Evolutionary conservation across 352 stramenopile species (phyloP).

Genomic region (Phytopythium ostracodes): DNA sequence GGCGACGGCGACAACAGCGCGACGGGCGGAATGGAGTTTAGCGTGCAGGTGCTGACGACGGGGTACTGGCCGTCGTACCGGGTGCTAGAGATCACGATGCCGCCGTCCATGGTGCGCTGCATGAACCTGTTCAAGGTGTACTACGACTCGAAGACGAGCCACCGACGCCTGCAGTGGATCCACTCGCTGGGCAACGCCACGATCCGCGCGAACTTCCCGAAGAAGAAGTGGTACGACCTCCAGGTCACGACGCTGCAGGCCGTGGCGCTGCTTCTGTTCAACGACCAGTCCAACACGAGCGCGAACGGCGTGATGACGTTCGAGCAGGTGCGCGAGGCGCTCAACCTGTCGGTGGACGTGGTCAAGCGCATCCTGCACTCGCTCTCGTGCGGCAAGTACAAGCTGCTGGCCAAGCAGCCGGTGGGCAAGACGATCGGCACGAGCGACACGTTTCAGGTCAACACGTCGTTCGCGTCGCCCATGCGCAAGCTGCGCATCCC

Average conservation of each 20-base stretch:
- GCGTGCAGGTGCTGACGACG: constrained; percentile 97
- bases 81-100: constrained; percentile 94
- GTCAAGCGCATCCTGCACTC: constrained; percentile 98
- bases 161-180: constrained; percentile 96
- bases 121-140: constrained; percentile 97
- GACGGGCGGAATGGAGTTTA: constrained; percentile 89
- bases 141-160: constrained; percentile 91
- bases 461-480: constrained; percentile 92
- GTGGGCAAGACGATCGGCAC: constrained; percentile 93
- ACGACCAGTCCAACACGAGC: constrained; percentile 38
- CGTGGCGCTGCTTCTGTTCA: constrained; percentile 95
- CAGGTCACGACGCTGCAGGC: constrained; percentile 98
- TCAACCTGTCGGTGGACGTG: constrained; percentile 95
- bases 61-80: constrained; percentile 99
- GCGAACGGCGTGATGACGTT: constrained; percentile 84
- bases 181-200: constrained; percentile 96
- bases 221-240: constrained; percentile 95
- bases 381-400: constrained; percentile 98
- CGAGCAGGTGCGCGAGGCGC: constrained; percentile 84
- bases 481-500: constrained; percentile 98
- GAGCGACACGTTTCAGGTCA: constrained; percentile 94
- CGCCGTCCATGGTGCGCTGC: constrained; percentile 91
- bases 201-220: constrained; percentile 77
- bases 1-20: constrained; percentile 18
- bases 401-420: constrained; percentile 94